Evolutionary conservation across 2,329 filamentous ascomycete genomes (phyloP).

Genomic region (Penicillium sclerotigenum): DNA sequence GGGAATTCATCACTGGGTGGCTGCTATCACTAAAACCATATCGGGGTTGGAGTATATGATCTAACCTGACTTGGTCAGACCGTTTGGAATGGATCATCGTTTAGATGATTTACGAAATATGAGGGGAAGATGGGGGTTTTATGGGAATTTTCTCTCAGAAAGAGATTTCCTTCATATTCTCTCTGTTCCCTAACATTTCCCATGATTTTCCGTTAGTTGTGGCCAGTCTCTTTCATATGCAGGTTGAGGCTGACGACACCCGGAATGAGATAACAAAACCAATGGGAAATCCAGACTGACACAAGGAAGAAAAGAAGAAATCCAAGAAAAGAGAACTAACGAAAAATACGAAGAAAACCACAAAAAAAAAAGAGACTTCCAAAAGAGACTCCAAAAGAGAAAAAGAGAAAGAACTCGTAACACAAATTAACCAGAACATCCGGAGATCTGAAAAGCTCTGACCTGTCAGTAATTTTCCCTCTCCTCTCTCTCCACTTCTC

Average conservation of each 20-base stretch:
- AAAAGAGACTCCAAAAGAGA: background rate
- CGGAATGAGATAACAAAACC: slow-evolving; percentile 9
- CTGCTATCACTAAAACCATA: slow-evolving; percentile 1
- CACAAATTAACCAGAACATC: too few relatives aligned
- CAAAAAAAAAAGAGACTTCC: too few relatives aligned
- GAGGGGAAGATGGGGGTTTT: background rate
- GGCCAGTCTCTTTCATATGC: slow-evolving; percentile 2
- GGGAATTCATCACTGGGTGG: background rate
- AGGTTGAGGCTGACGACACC: slow-evolving; percentile 9
- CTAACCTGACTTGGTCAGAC: slow-evolving; percentile 28
- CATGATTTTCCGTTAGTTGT: background rate
- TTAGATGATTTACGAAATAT: slow-evolving; percentile 6
- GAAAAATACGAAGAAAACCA: background rate
- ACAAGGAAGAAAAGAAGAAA: background rate
- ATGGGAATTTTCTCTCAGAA: background rate
- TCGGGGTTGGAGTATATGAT: slow-evolving; percentile 19
- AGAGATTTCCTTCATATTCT: background rate
- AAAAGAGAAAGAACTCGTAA: slow-evolving; percentile 3
- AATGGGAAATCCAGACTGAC: background rate
- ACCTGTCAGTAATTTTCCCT: slow-evolving; percentile 20
- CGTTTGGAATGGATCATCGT: slow-evolving; percentile 28
- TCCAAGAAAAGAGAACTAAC: background rate
- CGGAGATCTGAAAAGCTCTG: too few relatives aligned
- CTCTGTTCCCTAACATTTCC: background rate
- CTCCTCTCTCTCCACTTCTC: slow-evolving; percentile 25